These are phyloP conservation scores for Tubosaeta brunneosetosa DNA, from an alignment of 768 basidiomycete species.

Conservation along the genomic window DNA sequence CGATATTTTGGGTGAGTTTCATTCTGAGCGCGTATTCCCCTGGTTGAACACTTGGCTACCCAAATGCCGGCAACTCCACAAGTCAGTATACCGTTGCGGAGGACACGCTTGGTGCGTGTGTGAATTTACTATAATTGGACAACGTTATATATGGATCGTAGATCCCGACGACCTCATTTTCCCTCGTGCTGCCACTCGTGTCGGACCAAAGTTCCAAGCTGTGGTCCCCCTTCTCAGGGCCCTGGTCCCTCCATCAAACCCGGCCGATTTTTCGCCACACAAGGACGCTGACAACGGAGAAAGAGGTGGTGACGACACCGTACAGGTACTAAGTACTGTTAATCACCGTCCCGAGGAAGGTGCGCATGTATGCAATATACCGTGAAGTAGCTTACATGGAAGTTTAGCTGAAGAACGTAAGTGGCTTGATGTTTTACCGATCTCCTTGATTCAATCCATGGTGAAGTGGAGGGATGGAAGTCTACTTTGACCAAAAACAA, in stretches of 20 bases:
- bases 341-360: conserved; percentile 65
- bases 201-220: conserved; percentile 84
- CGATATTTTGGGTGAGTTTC: conserved; percentile 88
- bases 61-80: conserved; percentile 10
- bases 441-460: conserved; percentile 3
- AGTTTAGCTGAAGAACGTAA: conserved; percentile 54
- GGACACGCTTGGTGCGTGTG: conserved; percentile 74
- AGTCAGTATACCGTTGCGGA: conserved; percentile 89
- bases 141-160: conserved; percentile 36
- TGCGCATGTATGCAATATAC: conserved; percentile 33
- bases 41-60: conserved; percentile 7
- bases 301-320: conserved; percentile 65
- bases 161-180: conserved; percentile 97
- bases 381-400: conserved; percentile 18
- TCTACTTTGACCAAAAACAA: conserved; percentile 47
- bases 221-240: conserved; percentile 40
- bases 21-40: not conserved
- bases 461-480: conserved; percentile 65
- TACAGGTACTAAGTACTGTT: conserved; percentile 66
- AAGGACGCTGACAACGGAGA: conserved; percentile 40
- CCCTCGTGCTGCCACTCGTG: conserved; percentile 87
- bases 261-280: conserved; percentile 18
- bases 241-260: conserved; percentile 16
- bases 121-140: conserved; percentile 11
- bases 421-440: conserved; percentile 14